phyloP scores from a whole-genome alignment of 2,329 filamentous ascomycete species.

The Claviceps arundinis region DNA sequence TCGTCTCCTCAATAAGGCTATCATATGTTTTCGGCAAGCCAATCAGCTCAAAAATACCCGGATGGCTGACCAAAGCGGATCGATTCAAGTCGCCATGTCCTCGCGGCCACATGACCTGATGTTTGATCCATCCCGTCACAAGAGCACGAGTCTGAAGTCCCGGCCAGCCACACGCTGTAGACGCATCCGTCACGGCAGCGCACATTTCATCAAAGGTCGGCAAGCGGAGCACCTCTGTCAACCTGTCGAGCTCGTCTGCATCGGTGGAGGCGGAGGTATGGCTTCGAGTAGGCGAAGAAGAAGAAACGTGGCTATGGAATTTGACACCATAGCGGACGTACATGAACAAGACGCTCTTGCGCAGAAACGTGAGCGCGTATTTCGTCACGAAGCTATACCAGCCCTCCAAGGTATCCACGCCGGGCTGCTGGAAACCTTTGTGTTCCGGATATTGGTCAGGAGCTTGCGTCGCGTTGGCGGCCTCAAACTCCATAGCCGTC shows the following conservation, averaged over 20 bases:
- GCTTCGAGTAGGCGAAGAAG: conserved; percentile 39
- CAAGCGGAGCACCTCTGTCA: conserved; percentile 62
- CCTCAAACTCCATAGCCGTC: conserved; percentile 28
- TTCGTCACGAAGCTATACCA: conserved; percentile 54
- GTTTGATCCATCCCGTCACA: conserved; percentile 60
- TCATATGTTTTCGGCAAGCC: conserved; percentile 89
- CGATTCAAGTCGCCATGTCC: conserved; percentile 17
- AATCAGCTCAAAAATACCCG: conserved; percentile 85
- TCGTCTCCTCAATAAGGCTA: conserved; percentile 81
- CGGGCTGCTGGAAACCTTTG: conserved; percentile 40
- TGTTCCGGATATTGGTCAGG: conserved; percentile 22
- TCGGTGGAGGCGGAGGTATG: conserved; percentile 21
- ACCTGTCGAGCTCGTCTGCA: conserved; percentile 66
- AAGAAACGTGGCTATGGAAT: conserved; percentile 57
- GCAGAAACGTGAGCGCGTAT: conserved; percentile 81
- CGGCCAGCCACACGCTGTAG: conserved; percentile 35
- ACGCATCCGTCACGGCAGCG: conserved; percentile 36
- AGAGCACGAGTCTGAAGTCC: conserved; percentile 26
- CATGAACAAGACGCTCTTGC: conserved; percentile 72
- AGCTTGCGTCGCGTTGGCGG: conserved; percentile 15
- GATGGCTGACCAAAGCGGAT: conserved; percentile 54
- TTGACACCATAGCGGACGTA: conserved; percentile 83
- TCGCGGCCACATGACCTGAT: conserved; percentile 36
- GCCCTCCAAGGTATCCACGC: conserved; percentile 37
- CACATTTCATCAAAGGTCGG: conserved; percentile 73